Evolutionary conservation across 768 basidiomycete species (phyloP).

Genomic region (Tricholoma furcatifolium): DNA sequence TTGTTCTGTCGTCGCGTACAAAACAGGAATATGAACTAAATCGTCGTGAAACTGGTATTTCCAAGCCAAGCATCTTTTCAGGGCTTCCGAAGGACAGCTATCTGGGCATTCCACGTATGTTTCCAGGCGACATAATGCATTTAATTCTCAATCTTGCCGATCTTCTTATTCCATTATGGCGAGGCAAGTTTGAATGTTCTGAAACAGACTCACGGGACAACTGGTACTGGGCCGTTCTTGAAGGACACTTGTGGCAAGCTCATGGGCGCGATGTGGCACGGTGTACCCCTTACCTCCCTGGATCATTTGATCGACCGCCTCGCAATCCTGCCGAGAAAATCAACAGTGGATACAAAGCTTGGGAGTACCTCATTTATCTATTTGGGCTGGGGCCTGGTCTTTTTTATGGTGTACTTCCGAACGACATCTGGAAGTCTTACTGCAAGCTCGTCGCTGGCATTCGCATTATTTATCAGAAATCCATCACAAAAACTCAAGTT

Average conservation of each 20-base stretch:
- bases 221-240: conserved; percentile 28
- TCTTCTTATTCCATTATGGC: conserved; percentile 26
- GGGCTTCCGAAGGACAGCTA: neutral
- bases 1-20: neutral
- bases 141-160: conserved; percentile 29
- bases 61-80: neutral
- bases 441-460: conserved; percentile 10
- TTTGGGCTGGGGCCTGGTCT: too few species aligned
- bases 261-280: too few species aligned
- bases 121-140: conserved; percentile 32
- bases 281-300: too few species aligned
- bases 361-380: conserved; percentile 11
- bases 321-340: too few species aligned
- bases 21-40: neutral
- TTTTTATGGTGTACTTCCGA: too few species aligned
- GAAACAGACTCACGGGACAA: conserved; percentile 3
- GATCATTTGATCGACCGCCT: too few species aligned
- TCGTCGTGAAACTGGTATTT: neutral
- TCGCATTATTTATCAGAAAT: conserved; percentile 5
- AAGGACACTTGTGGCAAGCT: neutral
- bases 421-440: too few species aligned
- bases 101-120: conserved; percentile 20
- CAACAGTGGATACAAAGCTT: too few species aligned
- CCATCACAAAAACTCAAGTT: neutral
- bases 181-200: conserved; percentile 13